phyloP scores from a whole-genome alignment of 1,284 basidiomycete genomes.

The Retiboletus flavoniger region DNA sequence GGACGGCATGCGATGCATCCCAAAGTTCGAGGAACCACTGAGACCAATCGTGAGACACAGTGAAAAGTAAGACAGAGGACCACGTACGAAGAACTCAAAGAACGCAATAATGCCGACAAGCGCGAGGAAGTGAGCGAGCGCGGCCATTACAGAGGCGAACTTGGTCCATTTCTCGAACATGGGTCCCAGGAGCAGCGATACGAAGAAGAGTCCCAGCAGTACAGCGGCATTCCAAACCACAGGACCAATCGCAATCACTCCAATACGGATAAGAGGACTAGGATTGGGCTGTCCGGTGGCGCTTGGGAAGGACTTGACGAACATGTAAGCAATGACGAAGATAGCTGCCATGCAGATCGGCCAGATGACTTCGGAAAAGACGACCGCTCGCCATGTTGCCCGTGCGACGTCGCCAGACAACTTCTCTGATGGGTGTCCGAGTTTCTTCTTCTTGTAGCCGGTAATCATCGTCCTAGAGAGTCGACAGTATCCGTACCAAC shows the following conservation, averaged over 20 bases:
- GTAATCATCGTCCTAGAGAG: conserved; percentile 94
- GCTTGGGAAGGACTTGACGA: conserved; percentile 83
- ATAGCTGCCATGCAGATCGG: conserved; percentile 77
- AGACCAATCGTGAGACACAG: conserved; percentile 18
- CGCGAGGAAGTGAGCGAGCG: conserved; percentile 77
- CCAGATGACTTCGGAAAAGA: conserved; percentile 84
- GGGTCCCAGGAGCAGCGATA: conserved; percentile 90
- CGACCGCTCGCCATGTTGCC: conserved; percentile 82
- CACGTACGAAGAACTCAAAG: conserved; percentile 91
- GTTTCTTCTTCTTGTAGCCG: conserved; percentile 97
- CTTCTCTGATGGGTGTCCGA: conserved; percentile 95
- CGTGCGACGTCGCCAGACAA: conserved; percentile 89
- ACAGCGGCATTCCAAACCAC: conserved; percentile 95
- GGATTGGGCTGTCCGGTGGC: conserved; percentile 60
- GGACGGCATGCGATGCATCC: conserved; percentile 91
- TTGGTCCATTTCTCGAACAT: conserved; percentile 83
- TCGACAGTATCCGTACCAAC: conserved; percentile 97
- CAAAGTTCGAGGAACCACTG: conserved; percentile 97
- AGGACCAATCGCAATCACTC: conserved; percentile 88
- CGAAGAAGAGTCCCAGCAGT: conserved; percentile 83
- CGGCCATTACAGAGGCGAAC: conserved; percentile 91
- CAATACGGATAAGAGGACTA: conserved; percentile 87
- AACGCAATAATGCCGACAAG: conserved; percentile 83
- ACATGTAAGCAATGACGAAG: conserved; percentile 88
- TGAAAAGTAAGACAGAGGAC: conserved; percentile 4